A percentile compares a stretch with the other conserved stretches of the same genome.
Conservation (phyloP, 2,329 filamentous ascomycete genomes). For the Colletotrichum noveboracense region DNA sequence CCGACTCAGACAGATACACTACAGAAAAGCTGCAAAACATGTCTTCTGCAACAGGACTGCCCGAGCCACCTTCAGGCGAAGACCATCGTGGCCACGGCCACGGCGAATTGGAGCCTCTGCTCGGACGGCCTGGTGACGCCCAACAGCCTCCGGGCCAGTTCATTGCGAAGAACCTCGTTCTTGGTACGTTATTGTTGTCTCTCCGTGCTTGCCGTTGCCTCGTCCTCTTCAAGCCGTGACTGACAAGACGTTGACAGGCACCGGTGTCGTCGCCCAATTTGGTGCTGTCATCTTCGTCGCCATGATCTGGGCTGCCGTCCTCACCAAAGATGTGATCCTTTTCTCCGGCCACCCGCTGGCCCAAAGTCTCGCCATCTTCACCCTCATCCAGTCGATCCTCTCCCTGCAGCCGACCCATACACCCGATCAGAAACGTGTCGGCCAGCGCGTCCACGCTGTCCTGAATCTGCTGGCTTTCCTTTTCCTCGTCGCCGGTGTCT, state of each 20-base stretch:
- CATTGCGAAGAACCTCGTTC: conserved; percentile 73
- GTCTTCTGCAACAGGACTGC: conserved; percentile 73
- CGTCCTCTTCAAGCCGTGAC: not conserved
- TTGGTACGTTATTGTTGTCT: conserved; percentile 67
- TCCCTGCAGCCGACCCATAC: conserved; percentile 88
- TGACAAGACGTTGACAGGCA: conserved; percentile 61
- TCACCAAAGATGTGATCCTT: conserved; percentile 73
- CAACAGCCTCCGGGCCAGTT: conserved; percentile 69
- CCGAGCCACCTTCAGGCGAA: conserved; percentile 48
- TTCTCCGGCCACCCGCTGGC: conserved; percentile 89
- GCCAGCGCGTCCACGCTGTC: conserved; percentile 67
- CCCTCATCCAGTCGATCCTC: conserved; percentile 80
- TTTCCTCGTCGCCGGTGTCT: conserved; percentile 67
- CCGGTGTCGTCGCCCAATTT: conserved; percentile 79
- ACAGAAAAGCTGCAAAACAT: conserved; percentile 44
- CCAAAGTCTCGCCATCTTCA: conserved; percentile 69
- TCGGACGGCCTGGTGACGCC: conserved; percentile 70
- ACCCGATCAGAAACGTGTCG: conserved; percentile 70
- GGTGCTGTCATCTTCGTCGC: conserved; percentile 77
- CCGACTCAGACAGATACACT: not conserved
- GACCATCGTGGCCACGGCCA: conserved; percentile 28
- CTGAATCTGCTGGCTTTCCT: conserved; percentile 72
- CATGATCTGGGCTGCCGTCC: conserved; percentile 79
- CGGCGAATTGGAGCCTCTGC: conserved; percentile 47
- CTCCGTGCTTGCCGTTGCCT: conserved; percentile 17